Evolutionary conservation across 2,329 filamentous ascomycete species (phyloP).

Genomic region (Emergomyces pasteurianus): DNA sequence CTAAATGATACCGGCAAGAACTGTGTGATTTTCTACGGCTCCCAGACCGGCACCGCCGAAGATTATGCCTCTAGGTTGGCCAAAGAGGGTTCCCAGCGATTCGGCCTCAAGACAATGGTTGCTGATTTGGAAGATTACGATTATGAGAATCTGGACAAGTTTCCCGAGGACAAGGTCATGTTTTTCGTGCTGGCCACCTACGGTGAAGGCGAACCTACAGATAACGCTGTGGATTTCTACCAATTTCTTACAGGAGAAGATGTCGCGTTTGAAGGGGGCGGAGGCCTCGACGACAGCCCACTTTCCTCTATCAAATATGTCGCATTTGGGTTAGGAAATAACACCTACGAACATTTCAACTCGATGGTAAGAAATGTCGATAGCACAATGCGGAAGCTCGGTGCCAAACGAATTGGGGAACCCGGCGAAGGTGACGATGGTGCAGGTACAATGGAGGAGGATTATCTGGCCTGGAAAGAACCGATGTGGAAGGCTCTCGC

Average conservation of each 20-base stretch:
- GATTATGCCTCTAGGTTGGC: constrained; percentile 93
- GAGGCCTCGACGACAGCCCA: constrained; percentile 50
- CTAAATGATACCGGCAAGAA: constrained; percentile 94
- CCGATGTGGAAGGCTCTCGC: constrained; percentile 90
- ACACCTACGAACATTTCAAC: constrained; percentile 99
- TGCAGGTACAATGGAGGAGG: constrained; percentile 98
- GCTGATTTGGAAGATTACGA: constrained; percentile 97
- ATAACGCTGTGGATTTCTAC: constrained; percentile 98
- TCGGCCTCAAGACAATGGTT: constrained; percentile 95
- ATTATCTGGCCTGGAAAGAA: constrained; percentile 98
- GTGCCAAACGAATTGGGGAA: constrained; percentile 70
- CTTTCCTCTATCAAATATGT: constrained; percentile 83
- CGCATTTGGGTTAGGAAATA: constrained; percentile 92
- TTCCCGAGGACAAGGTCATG: constrained; percentile 80
- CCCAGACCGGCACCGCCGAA: constrained; percentile 94
- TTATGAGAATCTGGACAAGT: constrained; percentile 79
- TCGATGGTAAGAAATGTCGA: constrained; percentile 91
- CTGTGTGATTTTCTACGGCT: constrained; percentile 96
- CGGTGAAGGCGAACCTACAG: constrained; percentile 94
- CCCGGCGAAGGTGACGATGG: constrained; percentile 96
- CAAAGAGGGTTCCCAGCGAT: constrained; percentile 94
- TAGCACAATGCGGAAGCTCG: constrained; percentile 66
- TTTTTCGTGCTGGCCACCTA: constrained; percentile 97
- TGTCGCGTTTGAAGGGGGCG: constrained; percentile 62
- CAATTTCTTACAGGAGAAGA: constrained; percentile 85